phyloP scores from a whole-genome alignment of 495 filamentous ascomycete genomes.

The Xylaria sp. region DNA sequence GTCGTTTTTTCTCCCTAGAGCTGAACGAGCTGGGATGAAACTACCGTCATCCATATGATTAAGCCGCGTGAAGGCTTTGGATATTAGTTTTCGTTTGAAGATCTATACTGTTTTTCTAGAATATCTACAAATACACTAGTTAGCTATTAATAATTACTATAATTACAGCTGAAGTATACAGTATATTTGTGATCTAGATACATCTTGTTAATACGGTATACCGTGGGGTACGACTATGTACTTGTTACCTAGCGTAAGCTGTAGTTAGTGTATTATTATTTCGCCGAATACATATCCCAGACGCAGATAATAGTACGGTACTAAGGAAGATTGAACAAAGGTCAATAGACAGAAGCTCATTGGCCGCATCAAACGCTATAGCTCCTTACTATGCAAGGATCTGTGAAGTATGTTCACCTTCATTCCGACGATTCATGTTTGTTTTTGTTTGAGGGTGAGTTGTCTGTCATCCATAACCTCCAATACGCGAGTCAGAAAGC shows the following conservation, averaged over 20 bases:
- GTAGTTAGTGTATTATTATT: background rate
- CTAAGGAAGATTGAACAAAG: background rate
- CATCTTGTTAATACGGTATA: constrained; percentile 3
- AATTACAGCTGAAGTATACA: background rate
- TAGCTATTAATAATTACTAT: background rate
- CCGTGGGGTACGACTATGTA: constrained; percentile 1
- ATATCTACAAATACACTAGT: background rate
- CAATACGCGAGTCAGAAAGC: constrained; percentile 14
- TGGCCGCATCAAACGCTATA: background rate
- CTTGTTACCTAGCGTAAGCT: background rate
- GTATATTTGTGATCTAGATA: background rate
- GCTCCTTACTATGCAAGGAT: background rate
- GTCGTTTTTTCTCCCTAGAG: background rate
- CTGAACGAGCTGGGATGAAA: background rate
- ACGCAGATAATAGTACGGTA: background rate
- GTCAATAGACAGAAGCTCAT: background rate
- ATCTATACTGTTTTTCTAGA: background rate
- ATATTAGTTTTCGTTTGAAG: background rate
- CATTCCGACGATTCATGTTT: constrained; percentile 12
- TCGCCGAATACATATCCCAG: background rate
- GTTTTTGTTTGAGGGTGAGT: background rate
- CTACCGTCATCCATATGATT: background rate
- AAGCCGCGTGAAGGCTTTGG: background rate
- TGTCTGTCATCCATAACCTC: background rate
- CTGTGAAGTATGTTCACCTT: background rate